These are phyloP conservation scores for Arthrobotrys sinensis DNA, from an alignment of 2,329 filamentous ascomycete species.

Conservation along the genomic window DNA sequence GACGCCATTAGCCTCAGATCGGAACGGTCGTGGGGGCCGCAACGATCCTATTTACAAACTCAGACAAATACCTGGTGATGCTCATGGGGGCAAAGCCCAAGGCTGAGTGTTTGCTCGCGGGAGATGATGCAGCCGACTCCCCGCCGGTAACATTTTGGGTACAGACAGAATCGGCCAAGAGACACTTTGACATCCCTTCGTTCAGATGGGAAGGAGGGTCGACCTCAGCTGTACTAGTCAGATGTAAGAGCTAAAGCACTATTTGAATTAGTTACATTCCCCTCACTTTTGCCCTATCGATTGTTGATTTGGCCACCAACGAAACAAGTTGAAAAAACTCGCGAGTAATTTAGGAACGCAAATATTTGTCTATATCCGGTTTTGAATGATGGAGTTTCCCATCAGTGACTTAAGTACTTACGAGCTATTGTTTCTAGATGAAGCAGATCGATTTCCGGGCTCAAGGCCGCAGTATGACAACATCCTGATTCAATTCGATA, in stretches of 20 bases:
- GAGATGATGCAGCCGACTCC: neutral
- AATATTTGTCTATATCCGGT: neutral
- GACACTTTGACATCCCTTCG: neutral
- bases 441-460: neutral
- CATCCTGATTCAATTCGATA: neutral
- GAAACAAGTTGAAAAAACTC: too few relatives aligned
- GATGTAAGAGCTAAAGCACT: neutral
- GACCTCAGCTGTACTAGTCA: neutral
- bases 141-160: neutral
- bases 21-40: conserved; percentile 33
- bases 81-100: conserved; percentile 37
- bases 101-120: conserved; percentile 6
- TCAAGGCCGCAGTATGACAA: neutral
- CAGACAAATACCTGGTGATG: conserved; percentile 16
- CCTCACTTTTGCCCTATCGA: neutral
- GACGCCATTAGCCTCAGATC: conserved; percentile 21
- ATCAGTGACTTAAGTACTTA: neutral
- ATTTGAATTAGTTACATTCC: conserved; percentile 14
- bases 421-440: neutral
- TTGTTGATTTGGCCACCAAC: neutral
- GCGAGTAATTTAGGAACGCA: neutral
- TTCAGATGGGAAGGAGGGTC: neutral
- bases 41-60: neutral
- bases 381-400: neutral
- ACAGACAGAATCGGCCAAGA: neutral